A percentile compares a stretch with the other conserved stretches of the same genome.
phyloP scores from a whole-genome alignment of 2,329 filamentous ascomycete species.

The Fusarium gaditjirri region DNA sequence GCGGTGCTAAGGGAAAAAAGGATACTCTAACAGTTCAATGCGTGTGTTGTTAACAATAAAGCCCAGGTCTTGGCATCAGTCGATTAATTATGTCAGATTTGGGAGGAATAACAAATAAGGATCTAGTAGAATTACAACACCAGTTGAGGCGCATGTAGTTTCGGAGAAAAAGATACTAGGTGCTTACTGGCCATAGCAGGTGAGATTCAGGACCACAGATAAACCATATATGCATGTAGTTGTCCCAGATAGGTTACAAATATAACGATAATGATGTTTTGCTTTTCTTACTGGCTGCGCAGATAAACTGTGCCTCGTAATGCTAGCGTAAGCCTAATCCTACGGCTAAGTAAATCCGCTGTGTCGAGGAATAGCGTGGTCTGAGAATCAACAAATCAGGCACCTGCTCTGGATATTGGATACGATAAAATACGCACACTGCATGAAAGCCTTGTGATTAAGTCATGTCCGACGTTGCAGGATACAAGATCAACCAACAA shows the following conservation, averaged over 20 bases:
- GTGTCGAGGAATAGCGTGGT: not conserved
- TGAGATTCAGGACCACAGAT: not conserved
- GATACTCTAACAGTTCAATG: too few species aligned
- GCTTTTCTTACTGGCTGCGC: not conserved
- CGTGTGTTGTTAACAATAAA: too few species aligned
- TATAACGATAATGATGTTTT: not conserved
- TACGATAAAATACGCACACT: not conserved
- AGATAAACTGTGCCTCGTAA: not conserved
- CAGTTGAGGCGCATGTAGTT: too few species aligned
- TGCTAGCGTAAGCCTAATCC: not conserved
- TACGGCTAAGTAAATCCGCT: not conserved
- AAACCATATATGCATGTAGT: accelerated
- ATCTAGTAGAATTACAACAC: accelerated
- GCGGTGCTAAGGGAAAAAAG: too few species aligned
- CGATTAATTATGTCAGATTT: too few species aligned
- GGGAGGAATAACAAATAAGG: too few species aligned
- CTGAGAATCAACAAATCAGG: too few species aligned
- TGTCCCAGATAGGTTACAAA: not conserved
- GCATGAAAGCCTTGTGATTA: accelerated
- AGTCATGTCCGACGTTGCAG: too few species aligned
- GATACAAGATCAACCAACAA: too few species aligned
- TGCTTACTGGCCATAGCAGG: accelerated
- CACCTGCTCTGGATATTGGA: not conserved
- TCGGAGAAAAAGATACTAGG: not conserved
- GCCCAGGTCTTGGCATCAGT: too few species aligned